Evolutionary conservation across 345 rosid genomes (phyloP).

Genomic region (Sonneratia alba): DNA sequence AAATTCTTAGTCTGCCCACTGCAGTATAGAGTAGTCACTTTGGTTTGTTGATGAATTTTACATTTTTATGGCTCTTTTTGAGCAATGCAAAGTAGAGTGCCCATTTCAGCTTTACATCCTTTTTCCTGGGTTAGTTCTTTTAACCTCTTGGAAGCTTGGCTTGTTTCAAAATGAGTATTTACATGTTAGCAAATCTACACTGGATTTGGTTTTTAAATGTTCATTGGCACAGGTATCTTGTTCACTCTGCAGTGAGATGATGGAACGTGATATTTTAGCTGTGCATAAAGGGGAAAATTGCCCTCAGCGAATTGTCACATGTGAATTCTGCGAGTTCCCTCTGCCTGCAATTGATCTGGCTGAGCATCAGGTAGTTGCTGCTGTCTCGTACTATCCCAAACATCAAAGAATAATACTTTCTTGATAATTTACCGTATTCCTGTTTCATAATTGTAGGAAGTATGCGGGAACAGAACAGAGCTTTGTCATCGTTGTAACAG

Average conservation of each 20-base stretch:
- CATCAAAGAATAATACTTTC: neutral
- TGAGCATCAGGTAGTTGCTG: conserved; percentile 76
- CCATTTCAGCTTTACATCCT: no score
- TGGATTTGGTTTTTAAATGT: neutral
- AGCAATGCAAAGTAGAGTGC: no score
- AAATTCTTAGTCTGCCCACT: no score
- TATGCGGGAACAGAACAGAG: conserved; percentile 97
- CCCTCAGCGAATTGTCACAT: conserved; percentile 83
- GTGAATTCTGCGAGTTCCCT: conserved; percentile 92
- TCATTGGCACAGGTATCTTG: conserved; percentile 62
- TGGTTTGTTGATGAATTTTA: no score
- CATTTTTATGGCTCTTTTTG: no score
- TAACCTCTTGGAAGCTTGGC: no score
- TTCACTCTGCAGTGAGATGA: conserved; percentile 73
- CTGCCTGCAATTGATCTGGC: conserved; percentile 85
- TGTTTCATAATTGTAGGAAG: conserved; percentile 51
- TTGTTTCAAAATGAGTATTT: neutral
- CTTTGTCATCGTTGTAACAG: conserved; percentile 74
- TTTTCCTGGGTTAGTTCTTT: no score
- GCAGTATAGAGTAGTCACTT: no score
- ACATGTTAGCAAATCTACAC: neutral
- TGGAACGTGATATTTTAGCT: conserved; percentile 71
- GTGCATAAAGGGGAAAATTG: conserved; percentile 75
- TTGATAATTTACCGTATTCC: neutral
- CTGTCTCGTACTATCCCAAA: conserved; percentile 7